Conservation (phyloP, 2,329 filamentous ascomycete species). For the Tricladium varicosporioides region DNA sequence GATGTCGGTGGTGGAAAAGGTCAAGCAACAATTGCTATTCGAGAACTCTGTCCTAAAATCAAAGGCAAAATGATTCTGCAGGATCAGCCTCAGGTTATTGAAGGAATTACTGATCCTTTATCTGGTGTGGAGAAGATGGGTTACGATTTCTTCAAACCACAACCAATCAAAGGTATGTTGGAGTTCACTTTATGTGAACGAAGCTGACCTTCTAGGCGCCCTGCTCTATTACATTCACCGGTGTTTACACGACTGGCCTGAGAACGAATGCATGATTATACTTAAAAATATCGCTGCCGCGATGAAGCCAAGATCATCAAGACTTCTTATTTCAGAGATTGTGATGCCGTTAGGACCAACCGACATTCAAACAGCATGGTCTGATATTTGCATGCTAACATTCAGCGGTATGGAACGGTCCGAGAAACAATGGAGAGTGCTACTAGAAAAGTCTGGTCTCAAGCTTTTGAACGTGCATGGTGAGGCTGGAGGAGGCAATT, state of each 20-base stretch:
- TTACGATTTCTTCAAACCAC: slow-evolving; percentile 36
- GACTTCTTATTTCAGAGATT: slow-evolving; percentile 30
- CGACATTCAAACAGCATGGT: slow-evolving; percentile 8
- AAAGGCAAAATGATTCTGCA: slow-evolving; percentile 26
- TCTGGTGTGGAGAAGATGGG: slow-evolving; percentile 28
- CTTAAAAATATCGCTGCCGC: slow-evolving; percentile 32
- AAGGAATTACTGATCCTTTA: neutral
- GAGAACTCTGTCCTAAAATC: slow-evolving; percentile 1
- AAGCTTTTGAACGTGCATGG: neutral
- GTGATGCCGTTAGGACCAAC: slow-evolving; percentile 22
- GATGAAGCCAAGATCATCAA: slow-evolving; percentile 32
- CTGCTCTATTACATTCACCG: slow-evolving; percentile 36
- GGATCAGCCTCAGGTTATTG: slow-evolving; percentile 22
- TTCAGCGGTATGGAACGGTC: slow-evolving; percentile 14
- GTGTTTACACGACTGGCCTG: slow-evolving; percentile 42
- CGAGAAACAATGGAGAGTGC: slow-evolving; percentile 10
- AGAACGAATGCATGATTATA: slow-evolving; percentile 34
- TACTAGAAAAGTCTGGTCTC: slow-evolving; percentile 11
- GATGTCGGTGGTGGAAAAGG: slow-evolving; percentile 21
- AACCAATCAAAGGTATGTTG: slow-evolving; percentile 31
- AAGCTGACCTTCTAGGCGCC: slow-evolving; percentile 24
- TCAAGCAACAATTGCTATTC: slow-evolving; percentile 15
- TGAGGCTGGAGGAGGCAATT: neutral
- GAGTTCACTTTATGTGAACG: neutral
- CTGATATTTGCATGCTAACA: slow-evolving; percentile 16